Percentiles rank a stretch among this genome's conserved stretches.
phyloP scores from a whole-genome alignment of 139 green algal species.

The Tetradesmus lagerheimii region DNA sequence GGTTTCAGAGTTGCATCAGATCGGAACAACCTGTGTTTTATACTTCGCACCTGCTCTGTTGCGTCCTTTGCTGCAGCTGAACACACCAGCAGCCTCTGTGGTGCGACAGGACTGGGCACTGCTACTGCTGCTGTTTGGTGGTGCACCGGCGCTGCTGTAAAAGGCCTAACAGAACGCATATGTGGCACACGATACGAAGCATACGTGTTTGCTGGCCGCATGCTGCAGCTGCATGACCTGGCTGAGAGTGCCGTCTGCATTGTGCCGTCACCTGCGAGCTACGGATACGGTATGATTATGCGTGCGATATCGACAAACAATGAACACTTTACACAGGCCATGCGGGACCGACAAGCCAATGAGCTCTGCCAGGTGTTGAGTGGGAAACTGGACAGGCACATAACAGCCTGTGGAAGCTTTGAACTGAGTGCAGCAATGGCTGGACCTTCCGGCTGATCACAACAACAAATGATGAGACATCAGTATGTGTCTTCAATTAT shows the following conservation, averaged over 20 bases:
- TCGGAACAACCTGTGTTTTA: not conserved
- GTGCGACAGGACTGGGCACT: not conserved
- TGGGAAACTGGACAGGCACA: not conserved
- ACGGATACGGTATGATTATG: not conserved
- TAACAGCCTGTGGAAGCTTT: not conserved
- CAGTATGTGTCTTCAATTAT: too few relatives aligned
- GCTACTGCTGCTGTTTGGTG: not conserved
- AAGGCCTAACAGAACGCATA: slow-evolving; percentile 6
- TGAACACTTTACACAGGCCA: not conserved
- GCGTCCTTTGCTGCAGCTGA: slow-evolving; percentile 3
- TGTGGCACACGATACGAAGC: not conserved
- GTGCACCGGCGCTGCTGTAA: not conserved
- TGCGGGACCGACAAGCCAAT: not conserved
- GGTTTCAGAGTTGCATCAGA: not conserved
- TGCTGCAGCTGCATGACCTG: slow-evolving; percentile 10
- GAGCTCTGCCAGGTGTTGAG: not conserved
- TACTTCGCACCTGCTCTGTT: not conserved
- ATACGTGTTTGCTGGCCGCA: not conserved
- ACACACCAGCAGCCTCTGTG: slow-evolving; percentile 23
- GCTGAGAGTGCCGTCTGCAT: not conserved
- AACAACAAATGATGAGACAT: too few relatives aligned
- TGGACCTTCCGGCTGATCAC: too few relatives aligned
- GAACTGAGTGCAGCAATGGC: not conserved
- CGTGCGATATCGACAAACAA: not conserved
- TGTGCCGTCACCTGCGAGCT: not conserved